phyloP scores from a whole-genome alignment of 768 basidiomycete species.

The Termitomyces sp. region DNA sequence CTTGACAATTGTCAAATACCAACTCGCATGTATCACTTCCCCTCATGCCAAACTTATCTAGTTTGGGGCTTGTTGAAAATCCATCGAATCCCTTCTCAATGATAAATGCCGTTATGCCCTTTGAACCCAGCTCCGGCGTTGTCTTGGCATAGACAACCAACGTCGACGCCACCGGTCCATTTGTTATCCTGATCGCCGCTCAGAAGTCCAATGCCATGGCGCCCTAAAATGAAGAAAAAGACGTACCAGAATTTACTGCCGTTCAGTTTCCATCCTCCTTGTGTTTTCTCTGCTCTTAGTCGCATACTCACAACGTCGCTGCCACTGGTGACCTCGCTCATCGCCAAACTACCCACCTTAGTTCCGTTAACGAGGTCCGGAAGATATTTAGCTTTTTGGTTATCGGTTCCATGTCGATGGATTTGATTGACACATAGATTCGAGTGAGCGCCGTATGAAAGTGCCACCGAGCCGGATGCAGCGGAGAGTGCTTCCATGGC shows the following conservation, averaged over 20 bases:
- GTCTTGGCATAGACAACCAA: constrained; percentile 93
- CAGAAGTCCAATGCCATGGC: constrained; percentile 2
- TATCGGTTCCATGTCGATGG: constrained; percentile 75
- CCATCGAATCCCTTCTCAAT: constrained; percentile 79
- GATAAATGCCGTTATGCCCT: constrained; percentile 90
- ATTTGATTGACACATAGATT: constrained; percentile 89
- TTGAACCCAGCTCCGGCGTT: constrained; percentile 67
- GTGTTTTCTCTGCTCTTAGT: constrained; percentile 71
- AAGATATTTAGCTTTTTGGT: constrained; percentile 82
- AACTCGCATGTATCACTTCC: constrained; percentile 94
- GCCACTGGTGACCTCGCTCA: constrained; percentile 91
- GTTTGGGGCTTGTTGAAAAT: constrained; percentile 84
- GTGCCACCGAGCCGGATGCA: constrained; percentile 87
- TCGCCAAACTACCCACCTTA: constrained; percentile 87
- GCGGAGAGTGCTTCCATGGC: constrained; percentile 94
- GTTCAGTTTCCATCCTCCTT: constrained; percentile 75
- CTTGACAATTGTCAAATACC: constrained; percentile 85
- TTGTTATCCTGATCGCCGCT: constrained; percentile 71
- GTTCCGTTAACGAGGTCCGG: constrained; percentile 74
- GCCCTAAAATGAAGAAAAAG: not conserved
- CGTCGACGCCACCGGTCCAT: constrained; percentile 88
- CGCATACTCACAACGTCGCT: constrained; percentile 97
- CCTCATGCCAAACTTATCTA: constrained; percentile 97
- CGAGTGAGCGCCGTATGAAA: constrained; percentile 90
- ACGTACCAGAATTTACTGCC: constrained; percentile 92